phyloP scores from a whole-genome alignment of 176 grass and related monocot species.

The Rhynchospora breviuscula region DNA sequence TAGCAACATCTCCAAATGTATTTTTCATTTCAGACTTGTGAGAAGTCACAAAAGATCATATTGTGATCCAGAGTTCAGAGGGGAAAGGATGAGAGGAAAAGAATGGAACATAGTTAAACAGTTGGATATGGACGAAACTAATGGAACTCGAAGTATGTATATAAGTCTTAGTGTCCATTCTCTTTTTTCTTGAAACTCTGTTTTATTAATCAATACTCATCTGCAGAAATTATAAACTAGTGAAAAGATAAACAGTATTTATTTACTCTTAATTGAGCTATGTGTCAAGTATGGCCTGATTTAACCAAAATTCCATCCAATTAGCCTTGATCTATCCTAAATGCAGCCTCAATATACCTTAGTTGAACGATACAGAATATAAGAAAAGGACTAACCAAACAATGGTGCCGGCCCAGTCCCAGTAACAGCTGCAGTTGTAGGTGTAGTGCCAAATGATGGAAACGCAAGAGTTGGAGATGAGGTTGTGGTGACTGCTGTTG shows the following conservation, averaged over 20 bases:
- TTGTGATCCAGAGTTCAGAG: not conserved
- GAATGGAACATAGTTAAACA: not conserved
- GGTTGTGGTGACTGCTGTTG: constrained; percentile 20
- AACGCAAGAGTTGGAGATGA: constrained; percentile 34
- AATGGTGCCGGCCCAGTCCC: constrained; percentile 30
- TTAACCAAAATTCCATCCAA: not conserved
- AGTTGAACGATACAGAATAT: not conserved
- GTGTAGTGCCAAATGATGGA: constrained; percentile 49
- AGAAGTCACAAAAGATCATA: not conserved
- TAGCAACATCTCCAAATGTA: not conserved
- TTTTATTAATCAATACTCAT: not conserved
- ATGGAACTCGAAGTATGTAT: not conserved
- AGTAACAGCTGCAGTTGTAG: constrained; percentile 28
- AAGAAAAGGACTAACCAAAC: constrained; percentile 50
- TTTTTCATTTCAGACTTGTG: not conserved
- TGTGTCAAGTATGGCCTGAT: not conserved
- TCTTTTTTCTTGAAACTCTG: not conserved
- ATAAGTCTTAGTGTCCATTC: not conserved
- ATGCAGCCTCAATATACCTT: not conserved
- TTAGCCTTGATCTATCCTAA: not conserved
- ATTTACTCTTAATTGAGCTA: not conserved
- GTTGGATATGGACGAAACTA: not conserved
- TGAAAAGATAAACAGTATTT: not conserved
- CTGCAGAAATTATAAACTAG: not conserved
- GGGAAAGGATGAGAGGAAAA: not conserved